These are phyloP conservation scores for Rhododendron simsii DNA, from an alignment of 148 eudicot species.

Conservation along the genomic window DNA sequence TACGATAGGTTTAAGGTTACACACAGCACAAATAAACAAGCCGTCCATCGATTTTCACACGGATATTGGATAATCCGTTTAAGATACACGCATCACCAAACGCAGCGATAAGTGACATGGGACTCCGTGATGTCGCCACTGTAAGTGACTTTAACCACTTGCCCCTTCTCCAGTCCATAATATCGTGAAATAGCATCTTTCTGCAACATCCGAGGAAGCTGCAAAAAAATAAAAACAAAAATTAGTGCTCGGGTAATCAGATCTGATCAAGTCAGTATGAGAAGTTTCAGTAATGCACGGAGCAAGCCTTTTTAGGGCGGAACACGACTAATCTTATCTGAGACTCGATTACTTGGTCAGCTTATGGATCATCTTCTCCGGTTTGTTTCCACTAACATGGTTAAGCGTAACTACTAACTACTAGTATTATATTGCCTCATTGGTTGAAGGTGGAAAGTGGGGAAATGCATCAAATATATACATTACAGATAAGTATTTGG, in stretches of 20 bases:
- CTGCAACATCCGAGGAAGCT: slow-evolving; percentile 72
- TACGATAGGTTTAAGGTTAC: not conserved
- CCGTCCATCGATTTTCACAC: not conserved
- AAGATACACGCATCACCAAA: slow-evolving; percentile 34
- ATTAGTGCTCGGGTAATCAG: not conserved
- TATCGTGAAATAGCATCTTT: slow-evolving; percentile 70
- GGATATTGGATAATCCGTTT: not conserved
- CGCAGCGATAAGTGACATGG: slow-evolving; percentile 67
- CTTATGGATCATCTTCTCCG: not conserved
- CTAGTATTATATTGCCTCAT: not conserved
- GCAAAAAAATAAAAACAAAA: not conserved
- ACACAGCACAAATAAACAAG: not conserved
- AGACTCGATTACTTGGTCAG: not conserved
- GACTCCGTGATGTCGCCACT: slow-evolving; percentile 60
- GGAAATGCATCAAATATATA: not conserved
- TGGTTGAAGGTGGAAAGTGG: not conserved
- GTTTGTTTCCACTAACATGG: not conserved
- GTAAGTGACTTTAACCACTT: slow-evolving; percentile 67
- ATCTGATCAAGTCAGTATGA: not conserved
- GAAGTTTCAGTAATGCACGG: not conserved
- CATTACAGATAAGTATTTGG: no score
- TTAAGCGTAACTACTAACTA: not conserved
- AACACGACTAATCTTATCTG: not conserved
- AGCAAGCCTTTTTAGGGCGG: not conserved
- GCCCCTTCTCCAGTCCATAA: slow-evolving; percentile 76